Percentiles rank a stretch among this genome's conserved stretches.
phyloP scores from a whole-genome alignment of 1,139 yeast species.

The Lodderomyces orthopsilosis region DNA sequence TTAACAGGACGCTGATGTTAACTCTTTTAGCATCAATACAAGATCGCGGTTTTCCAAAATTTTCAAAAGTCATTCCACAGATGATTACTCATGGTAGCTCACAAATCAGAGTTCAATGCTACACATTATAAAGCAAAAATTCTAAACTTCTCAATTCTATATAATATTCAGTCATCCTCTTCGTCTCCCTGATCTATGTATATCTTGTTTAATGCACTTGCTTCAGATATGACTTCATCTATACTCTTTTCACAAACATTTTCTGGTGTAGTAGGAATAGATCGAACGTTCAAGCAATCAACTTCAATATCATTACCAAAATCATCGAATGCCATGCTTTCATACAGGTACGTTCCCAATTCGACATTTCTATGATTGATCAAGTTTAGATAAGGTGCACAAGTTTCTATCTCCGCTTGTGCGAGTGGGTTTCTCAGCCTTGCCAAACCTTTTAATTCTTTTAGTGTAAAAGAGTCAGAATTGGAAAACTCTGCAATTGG shows the following conservation, averaged over 20 bases:
- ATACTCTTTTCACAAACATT: not conserved
- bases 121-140: too few species aligned
- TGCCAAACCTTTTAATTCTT: not conserved
- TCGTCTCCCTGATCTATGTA: slow-evolving; percentile 11
- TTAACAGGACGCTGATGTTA: not conserved
- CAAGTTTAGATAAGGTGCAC: slow-evolving; percentile 52
- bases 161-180: not conserved
- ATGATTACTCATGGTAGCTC: not conserved
- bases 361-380: slow-evolving; percentile 40
- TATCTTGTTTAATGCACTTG: slow-evolving; percentile 4
- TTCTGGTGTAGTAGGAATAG: slow-evolving; percentile 12
- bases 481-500: slow-evolving; percentile 14
- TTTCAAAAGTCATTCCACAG: not conserved
- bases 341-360: slow-evolving; percentile 28
- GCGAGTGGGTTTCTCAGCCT: slow-evolving; percentile 39
- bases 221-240: not conserved
- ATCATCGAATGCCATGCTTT: slow-evolving; percentile 10
- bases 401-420: slow-evolving; percentile 65
- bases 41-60: not conserved
- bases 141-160: not conserved
- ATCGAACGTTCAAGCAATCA: slow-evolving; percentile 11
- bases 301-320: slow-evolving; percentile 16
- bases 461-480: not conserved
- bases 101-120: too few species aligned
- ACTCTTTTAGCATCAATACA: not conserved